Conservation (phyloP, 164 flowering plant species). For the Magnolia officinalis region DNA sequence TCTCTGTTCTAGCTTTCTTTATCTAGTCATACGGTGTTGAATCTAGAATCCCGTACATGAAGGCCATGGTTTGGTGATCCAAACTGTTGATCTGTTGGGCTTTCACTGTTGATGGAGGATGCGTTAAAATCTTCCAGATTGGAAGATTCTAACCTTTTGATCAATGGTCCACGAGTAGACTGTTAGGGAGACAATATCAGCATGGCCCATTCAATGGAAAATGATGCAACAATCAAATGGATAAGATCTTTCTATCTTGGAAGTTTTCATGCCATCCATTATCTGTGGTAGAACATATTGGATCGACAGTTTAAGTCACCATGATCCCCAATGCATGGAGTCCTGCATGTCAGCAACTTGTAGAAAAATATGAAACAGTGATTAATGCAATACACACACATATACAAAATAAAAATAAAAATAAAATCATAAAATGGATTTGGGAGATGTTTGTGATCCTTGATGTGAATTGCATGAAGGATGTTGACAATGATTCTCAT, state of each 20-base stretch:
- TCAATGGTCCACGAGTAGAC: no score
- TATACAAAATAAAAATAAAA: no score
- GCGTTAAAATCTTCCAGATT: background rate
- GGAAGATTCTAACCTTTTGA: background rate
- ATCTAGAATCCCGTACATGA: background rate
- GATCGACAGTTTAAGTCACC: background rate
- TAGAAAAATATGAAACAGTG: background rate
- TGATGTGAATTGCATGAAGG: background rate
- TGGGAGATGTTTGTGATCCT: background rate
- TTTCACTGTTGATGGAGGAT: no score
- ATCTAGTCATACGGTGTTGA: background rate
- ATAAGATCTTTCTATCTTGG: background rate
- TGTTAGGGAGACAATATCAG: no score
- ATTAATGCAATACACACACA: no score
- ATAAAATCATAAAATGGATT: background rate
- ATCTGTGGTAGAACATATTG: background rate
- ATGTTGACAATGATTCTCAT: background rate
- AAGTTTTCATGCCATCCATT: no score
- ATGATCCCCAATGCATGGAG: background rate
- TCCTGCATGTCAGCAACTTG: background rate
- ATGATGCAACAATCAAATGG: no score
- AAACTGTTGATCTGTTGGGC: no score
- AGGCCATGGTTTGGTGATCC: background rate
- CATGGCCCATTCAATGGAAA: no score
- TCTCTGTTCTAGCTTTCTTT: background rate